phyloP scores from a whole-genome alignment of 2,329 filamentous ascomycete species.

The Mycogone perniciosa region DNA sequence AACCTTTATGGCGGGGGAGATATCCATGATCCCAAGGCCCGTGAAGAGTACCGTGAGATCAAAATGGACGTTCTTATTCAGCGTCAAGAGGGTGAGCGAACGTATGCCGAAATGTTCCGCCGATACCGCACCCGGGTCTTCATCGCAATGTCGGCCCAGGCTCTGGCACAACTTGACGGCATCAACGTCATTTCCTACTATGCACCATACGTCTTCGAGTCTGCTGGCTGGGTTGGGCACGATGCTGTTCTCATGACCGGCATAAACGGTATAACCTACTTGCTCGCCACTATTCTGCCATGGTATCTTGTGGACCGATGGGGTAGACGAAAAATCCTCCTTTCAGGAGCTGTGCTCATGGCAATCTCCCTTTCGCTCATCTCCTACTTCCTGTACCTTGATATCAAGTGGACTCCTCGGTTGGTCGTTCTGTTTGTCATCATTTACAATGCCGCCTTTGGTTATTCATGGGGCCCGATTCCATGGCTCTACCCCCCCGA shows the following conservation, averaged over 20 bases:
- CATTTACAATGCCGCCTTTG: conserved; percentile 97
- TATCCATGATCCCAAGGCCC: conserved; percentile 85
- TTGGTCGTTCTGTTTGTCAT: conserved; percentile 93
- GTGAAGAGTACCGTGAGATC: conserved; percentile 96
- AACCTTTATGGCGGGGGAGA: conserved; percentile 95
- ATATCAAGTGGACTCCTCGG: conserved; percentile 69
- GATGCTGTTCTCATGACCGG: conserved; percentile 94
- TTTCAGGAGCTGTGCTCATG: conserved; percentile 88
- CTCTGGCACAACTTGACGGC: conserved; percentile 90
- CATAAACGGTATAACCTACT: conserved; percentile 85
- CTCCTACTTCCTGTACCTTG: conserved; percentile 91
- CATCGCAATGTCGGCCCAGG: conserved; percentile 98
- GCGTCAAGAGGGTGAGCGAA: conserved; percentile 89
- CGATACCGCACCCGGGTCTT: conserved; percentile 88
- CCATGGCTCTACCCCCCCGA: conserved; percentile 99
- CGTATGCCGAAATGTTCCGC: conserved; percentile 90
- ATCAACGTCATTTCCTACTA: conserved; percentile 99
- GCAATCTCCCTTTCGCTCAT: conserved; percentile 79
- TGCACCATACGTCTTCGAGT: conserved; percentile 91
- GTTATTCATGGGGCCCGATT: conserved; percentile 91
- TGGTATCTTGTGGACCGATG: conserved; percentile 96
- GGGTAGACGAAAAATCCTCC: conserved; percentile 81
- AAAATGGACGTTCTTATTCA: conserved; percentile 95
- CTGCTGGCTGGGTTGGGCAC: conserved; percentile 89
- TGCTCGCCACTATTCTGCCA: conserved; percentile 85